Conservation (phyloP, 192 early-diverging fungal genomes). For the Backusella sp. region DNA sequence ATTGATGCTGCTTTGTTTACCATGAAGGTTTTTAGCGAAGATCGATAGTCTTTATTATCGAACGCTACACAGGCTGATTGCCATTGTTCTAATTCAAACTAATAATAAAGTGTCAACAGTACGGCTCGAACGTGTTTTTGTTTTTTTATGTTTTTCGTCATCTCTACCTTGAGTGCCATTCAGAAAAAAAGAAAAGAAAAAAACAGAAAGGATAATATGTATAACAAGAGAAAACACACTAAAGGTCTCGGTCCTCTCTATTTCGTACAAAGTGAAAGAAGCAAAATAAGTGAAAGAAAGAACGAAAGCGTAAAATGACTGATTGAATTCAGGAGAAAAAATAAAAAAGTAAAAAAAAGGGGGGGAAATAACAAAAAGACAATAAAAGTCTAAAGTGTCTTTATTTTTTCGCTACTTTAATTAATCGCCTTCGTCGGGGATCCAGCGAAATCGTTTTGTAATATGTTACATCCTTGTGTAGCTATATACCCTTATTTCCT, state of each 20-base stretch:
- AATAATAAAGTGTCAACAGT: background rate
- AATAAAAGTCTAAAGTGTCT: conserved; percentile 9
- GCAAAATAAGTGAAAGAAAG: conserved; percentile 14
- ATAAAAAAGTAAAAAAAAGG: background rate
- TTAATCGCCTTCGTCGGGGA: background rate
- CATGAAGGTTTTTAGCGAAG: conserved; percentile 65
- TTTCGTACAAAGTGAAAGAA: background rate
- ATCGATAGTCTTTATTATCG: conserved; percentile 68
- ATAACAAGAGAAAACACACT: background rate
- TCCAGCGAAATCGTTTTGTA: background rate
- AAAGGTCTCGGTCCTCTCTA: background rate
- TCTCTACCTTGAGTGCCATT: conserved; percentile 30
- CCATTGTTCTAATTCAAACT: conserved; percentile 86
- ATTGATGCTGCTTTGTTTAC: conserved; percentile 41
- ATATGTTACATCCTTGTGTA: background rate
- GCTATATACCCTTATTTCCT: background rate
- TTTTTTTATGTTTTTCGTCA: background rate
- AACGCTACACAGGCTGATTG: conserved; percentile 72
- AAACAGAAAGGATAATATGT: conserved; percentile 16
- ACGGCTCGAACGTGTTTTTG: background rate
- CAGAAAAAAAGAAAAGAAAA: conserved; percentile 1
- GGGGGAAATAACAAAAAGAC: background rate
- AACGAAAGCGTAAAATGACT: background rate
- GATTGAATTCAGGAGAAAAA: background rate
- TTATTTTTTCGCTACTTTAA: background rate